Base-by-base conservation (phyloP, 371 early-diverging fungal species). In the Lichtheimia ramosa region DNA sequence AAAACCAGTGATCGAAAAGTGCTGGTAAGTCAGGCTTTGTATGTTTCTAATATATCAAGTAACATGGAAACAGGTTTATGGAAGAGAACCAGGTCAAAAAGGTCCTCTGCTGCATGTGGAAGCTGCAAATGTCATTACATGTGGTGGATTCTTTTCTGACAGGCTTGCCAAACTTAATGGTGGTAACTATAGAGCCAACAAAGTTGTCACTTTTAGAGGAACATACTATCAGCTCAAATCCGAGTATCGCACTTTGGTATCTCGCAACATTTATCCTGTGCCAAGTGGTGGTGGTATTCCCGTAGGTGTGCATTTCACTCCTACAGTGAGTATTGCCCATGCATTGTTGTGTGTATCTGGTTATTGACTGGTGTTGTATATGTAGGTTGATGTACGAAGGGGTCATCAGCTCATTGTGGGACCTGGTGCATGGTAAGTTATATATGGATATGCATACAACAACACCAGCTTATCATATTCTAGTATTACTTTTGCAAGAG, bases 271-370 rank as follows among this genome's bases (percentile, higher is more conserved):
- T 54, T 79, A 79, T 46, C 79, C 79, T 39, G 73, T 78, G 2
- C 79, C 79, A 15, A 79, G 72, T 10, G 72, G 74, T 50, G 75
- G 76, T 12, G 79, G 79, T 41, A 79, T 79, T 43, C 76, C 79
- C 16, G 79, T 79, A 1, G 79, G 79, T 52, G 73, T 74, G 18
- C 79, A 79, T 40, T 68, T 79, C 34, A 74, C 79, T 1, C 79
- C 79, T 4, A 79, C 79, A 1, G 74, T 69, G 58, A 50, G 62
- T 64, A 5, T 43, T 8, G 5, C 15, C 15, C 23, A 0, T 5
- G 3, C 14, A 7, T 39, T 52, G 27, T 1, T 4, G 16, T 16
- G 39, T 10, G 2, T 10, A 28, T n/a, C 2, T 23, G 24, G 15
- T n/a, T n/a, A 28, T 52, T 52, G 12, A 52, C 1, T 5, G 40